Percentiles rank a stretch among this genome's conserved stretches.
phyloP scores from a whole-genome alignment of 2,329 filamentous ascomycete genomes.

The Sphaerostilbella broomeana region DNA sequence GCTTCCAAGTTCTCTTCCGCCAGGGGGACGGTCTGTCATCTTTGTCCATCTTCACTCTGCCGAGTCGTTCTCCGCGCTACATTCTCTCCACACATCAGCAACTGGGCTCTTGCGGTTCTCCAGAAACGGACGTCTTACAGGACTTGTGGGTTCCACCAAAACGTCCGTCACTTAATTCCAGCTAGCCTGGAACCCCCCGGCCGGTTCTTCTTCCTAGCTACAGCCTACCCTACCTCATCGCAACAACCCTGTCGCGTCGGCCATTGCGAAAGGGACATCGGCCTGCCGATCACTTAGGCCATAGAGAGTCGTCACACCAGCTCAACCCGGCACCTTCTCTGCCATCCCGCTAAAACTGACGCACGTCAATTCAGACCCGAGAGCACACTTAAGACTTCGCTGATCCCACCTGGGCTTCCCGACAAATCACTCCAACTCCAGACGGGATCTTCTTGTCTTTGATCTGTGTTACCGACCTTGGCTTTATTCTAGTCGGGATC shows the following conservation, averaged over 20 bases:
- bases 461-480: slow-evolving; percentile 40
- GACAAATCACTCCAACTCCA: slow-evolving; percentile 28
- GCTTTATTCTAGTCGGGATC: slow-evolving; percentile 39
- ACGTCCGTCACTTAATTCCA: slow-evolving; percentile 14
- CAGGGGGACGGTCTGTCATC: too few relatives aligned
- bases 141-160: slow-evolving; percentile 11
- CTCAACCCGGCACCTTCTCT: slow-evolving; percentile 15
- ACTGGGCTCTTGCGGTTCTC: slow-evolving; percentile 9
- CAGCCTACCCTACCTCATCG: slow-evolving; percentile 33
- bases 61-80: slow-evolving; percentile 4
- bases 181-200: slow-evolving; percentile 29
- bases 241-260: slow-evolving; percentile 40
- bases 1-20: too few relatives aligned
- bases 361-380: slow-evolving; percentile 32
- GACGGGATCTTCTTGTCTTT: slow-evolving; percentile 32
- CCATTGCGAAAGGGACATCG: slow-evolving; percentile 44
- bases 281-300: slow-evolving; percentile 48
- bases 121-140: slow-evolving; percentile 8
- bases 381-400: slow-evolving; percentile 52
- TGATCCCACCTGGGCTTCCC: slow-evolving; percentile 44
- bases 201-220: slow-evolving; percentile 28
- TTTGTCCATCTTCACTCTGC: slow-evolving; percentile 1
- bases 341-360: slow-evolving; percentile 27
- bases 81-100: slow-evolving; percentile 11
- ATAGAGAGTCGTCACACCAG: slow-evolving; percentile 45